Conservation (phyloP, 2,329 filamentous ascomycete genomes). For the Beauveria sp. region DNA sequence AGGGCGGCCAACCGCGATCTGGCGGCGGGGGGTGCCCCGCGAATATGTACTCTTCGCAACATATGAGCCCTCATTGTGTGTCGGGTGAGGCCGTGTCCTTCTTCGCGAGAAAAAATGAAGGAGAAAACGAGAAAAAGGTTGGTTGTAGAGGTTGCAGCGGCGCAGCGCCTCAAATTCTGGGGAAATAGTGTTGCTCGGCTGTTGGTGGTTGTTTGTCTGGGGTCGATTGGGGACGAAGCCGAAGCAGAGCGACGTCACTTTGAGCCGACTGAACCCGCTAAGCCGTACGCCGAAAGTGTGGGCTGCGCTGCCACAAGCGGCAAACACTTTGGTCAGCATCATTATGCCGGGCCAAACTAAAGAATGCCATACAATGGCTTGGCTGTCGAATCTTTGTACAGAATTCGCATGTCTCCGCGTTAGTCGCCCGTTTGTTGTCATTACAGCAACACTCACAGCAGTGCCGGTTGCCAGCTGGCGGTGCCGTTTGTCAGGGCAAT, state of each 20-base stretch:
- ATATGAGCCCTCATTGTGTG: slow-evolving; percentile 27
- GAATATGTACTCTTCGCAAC: slow-evolving; percentile 22
- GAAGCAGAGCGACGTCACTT: slow-evolving; percentile 18
- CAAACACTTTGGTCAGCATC: not conserved
- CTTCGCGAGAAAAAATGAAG: not conserved
- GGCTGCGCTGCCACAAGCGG: not conserved
- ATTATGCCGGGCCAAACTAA: too few relatives aligned
- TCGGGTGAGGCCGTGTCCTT: not conserved
- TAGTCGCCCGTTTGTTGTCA: not conserved
- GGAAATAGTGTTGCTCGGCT: slow-evolving; percentile 7
- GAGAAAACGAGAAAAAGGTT: not conserved
- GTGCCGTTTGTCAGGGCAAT: not conserved
- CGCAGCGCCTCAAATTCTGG: slow-evolving; percentile 3
- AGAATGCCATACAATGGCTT: not conserved
- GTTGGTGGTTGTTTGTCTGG: slow-evolving; percentile 9
- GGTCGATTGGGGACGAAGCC: slow-evolving; percentile 9
- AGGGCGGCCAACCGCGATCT: slow-evolving; percentile 14
- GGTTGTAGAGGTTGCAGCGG: slow-evolving; percentile 8
- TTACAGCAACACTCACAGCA: not conserved
- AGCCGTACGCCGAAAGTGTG: slow-evolving; percentile 3
- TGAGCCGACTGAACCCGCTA: slow-evolving; percentile 28
- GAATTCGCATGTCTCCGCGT: too few relatives aligned
- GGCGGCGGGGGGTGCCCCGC: slow-evolving; percentile 17
- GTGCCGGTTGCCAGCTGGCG: not conserved
- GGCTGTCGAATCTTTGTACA: not conserved